phyloP scores from a whole-genome alignment of 805 yeast species.

The Yamadazyma ubonensis region DNA sequence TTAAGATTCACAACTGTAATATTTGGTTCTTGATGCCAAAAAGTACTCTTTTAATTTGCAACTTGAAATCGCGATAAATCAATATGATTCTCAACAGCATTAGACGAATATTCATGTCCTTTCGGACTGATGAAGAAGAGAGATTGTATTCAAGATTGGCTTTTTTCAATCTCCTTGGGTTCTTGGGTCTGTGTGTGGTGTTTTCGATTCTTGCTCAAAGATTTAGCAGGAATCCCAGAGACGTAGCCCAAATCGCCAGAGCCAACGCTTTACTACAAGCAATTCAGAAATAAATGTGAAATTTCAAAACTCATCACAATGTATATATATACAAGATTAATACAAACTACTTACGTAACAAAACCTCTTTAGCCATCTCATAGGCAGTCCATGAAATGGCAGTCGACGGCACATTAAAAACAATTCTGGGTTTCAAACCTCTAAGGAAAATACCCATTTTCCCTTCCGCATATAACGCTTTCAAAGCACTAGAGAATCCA shows the following conservation, averaged over 20 bases:
- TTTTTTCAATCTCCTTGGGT: slow-evolving; percentile 74
- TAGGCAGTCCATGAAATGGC: slow-evolving; percentile 98
- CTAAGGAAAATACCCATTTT: slow-evolving; percentile 71
- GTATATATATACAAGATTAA: slow-evolving; percentile 9
- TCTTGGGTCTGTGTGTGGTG: slow-evolving; percentile 74
- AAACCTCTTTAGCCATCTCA: slow-evolving; percentile 88
- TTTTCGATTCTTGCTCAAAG: slow-evolving; percentile 79
- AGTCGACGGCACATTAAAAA: slow-evolving; percentile 91
- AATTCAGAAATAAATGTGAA: slow-evolving; percentile 15
- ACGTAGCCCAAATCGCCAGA: slow-evolving; percentile 29
- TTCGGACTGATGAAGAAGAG: slow-evolving; percentile 85
- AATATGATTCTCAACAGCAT: slow-evolving; percentile 68
- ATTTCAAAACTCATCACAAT: slow-evolving; percentile 5
- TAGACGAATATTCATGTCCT: slow-evolving; percentile 75
- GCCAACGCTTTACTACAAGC: slow-evolving; percentile 27
- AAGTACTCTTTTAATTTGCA: too few relatives aligned
- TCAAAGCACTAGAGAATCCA: slow-evolving; percentile 71
- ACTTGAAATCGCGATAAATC: neutral
- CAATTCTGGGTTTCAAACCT: slow-evolving; percentile 87
- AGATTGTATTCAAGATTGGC: slow-evolving; percentile 73
- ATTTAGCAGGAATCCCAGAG: slow-evolving; percentile 34
- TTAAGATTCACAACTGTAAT: too few relatives aligned
- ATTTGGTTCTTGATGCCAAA: too few relatives aligned
- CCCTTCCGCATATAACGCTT: slow-evolving; percentile 57
- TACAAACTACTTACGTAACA: slow-evolving; percentile 28